These are phyloP conservation scores for Lophium mytilinum DNA, from an alignment of 495 filamentous ascomycete species.

Conservation along the genomic window DNA sequence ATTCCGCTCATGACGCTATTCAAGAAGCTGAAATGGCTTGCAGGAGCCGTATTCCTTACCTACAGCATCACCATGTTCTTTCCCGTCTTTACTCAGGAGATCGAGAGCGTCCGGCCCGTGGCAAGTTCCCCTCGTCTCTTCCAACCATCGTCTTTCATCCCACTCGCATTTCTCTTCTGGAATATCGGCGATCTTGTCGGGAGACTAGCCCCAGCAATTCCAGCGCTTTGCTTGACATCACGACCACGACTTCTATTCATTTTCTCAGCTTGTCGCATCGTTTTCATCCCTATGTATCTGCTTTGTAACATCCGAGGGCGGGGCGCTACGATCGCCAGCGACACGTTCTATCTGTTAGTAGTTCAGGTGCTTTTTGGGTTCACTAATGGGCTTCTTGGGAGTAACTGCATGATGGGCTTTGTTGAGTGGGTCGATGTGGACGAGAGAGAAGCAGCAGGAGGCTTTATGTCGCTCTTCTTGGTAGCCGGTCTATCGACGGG, in stretches of 20 bases:
- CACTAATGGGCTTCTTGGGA: slow-evolving; percentile 78
- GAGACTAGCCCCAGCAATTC: slow-evolving; percentile 58
- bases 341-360: slow-evolving; percentile 77
- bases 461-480: slow-evolving; percentile 87
- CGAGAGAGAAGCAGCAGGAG: slow-evolving; percentile 81
- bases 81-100: slow-evolving; percentile 81
- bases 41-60: slow-evolving; percentile 62
- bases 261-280: slow-evolving; percentile 51
- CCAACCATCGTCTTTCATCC: slow-evolving; percentile 70
- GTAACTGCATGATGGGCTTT: slow-evolving; percentile 84
- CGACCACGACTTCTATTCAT: slow-evolving; percentile 57
- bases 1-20: slow-evolving; percentile 61
- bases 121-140: slow-evolving; percentile 51
- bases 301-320: slow-evolving; percentile 75
- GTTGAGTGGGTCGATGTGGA: slow-evolving; percentile 65
- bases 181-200: slow-evolving; percentile 81
- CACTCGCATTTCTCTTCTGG: slow-evolving; percentile 87
- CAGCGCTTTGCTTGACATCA: slow-evolving; percentile 50
- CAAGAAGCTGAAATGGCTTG: slow-evolving; percentile 63
- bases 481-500: slow-evolving; percentile 76
- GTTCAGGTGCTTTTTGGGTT: slow-evolving; percentile 79
- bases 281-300: slow-evolving; percentile 77
- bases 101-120: slow-evolving; percentile 50
- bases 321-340: slow-evolving; percentile 62
- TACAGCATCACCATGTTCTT: slow-evolving; percentile 88